Base-by-base conservation (phyloP, 1,284 basidiomycete genomes). In the Marasmius fiardii region DNA sequence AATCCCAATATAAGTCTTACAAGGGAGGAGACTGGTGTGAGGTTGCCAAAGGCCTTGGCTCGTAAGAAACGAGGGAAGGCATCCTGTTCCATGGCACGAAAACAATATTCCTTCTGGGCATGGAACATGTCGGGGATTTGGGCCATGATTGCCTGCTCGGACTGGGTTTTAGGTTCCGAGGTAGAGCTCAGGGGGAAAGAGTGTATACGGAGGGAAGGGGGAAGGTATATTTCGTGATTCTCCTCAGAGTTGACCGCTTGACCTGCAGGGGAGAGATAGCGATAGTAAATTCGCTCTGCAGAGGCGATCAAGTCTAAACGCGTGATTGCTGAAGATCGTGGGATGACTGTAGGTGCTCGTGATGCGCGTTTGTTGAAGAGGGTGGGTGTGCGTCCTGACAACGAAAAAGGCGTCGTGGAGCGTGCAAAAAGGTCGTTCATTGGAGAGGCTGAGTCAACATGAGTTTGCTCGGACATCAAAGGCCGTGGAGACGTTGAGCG, bases 61-160 rank as follows among this genome's bases (percentile, higher is more conserved):
- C 96, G 83, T 53, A 99, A 76, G 81, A 99, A 99, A 3, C 95
- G 83, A 45, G 94, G 93, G 77, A 96, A 98, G n/a, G 93, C 92
- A 67, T 98, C 95, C 71, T 95, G 90, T 69, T 98, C 95, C 88
- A 98, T 96, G 4, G 93, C 93, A 53, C 93, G 82, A 80, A 96
- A 97, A 67, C 95, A 94, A 68, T 97, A 98, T 67, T 97, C 93
- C 76, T 99, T 98, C 74, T 98, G 96, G 2, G 87, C 77, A 69
- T 98, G 93, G 76, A 98, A 99, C 79, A 98, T 90, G 71, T 98
- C 96, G 11, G 96, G 95, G 43, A 99, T 88, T 61, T 93, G 87
- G 0, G 95, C 88, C 80, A 98, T 77, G 56, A 92, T 77, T 53
- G 81, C 84, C 48, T 86, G 72, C 68, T 95, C 91, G 39, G 80